Percentiles rank a stretch among this genome's conserved stretches.
Evolutionary conservation across 306 rosid genomes (phyloP).

Genomic region (Mucuna pruriens): DNA sequence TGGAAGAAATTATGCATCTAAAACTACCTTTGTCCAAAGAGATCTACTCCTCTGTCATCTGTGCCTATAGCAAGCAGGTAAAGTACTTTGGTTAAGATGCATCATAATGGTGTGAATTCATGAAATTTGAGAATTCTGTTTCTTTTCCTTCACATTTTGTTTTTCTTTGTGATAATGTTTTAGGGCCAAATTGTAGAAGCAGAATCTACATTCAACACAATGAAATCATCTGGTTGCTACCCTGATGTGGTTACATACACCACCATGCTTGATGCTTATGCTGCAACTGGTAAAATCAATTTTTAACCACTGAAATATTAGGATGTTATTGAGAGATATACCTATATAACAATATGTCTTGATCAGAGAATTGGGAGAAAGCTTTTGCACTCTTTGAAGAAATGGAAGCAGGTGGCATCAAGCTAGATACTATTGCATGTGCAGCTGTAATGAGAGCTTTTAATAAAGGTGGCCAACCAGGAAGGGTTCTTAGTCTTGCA

Average conservation of each 20-base stretch:
- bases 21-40: conserved; percentile 76
- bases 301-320: conserved; percentile 33
- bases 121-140: conserved; percentile 31
- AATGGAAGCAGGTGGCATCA: conserved; percentile 68
- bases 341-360: conserved; percentile 31
- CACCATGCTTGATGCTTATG: conserved; percentile 82
- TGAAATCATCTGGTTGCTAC: conserved; percentile 67
- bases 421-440: conserved; percentile 80
- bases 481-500: conserved; percentile 77
- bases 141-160: conserved; percentile 20
- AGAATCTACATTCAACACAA: conserved; percentile 72
- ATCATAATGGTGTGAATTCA: conserved; percentile 11
- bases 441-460: conserved; percentile 87
- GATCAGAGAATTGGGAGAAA: conserved; percentile 84
- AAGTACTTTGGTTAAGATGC: conserved; percentile 43
- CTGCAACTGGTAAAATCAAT: conserved; percentile 60
- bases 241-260: conserved; percentile 87
- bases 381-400: conserved; percentile 72
- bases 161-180: conserved; percentile 36
- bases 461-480: conserved; percentile 83
- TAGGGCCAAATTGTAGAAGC: conserved; percentile 77
- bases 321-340: conserved; percentile 13
- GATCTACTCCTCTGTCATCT: conserved; percentile 76
- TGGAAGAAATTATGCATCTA: conserved; percentile 67
- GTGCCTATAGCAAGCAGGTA: conserved; percentile 88